phyloP scores from a whole-genome alignment of 768 basidiomycete species.

The Astraeus odoratus region DNA sequence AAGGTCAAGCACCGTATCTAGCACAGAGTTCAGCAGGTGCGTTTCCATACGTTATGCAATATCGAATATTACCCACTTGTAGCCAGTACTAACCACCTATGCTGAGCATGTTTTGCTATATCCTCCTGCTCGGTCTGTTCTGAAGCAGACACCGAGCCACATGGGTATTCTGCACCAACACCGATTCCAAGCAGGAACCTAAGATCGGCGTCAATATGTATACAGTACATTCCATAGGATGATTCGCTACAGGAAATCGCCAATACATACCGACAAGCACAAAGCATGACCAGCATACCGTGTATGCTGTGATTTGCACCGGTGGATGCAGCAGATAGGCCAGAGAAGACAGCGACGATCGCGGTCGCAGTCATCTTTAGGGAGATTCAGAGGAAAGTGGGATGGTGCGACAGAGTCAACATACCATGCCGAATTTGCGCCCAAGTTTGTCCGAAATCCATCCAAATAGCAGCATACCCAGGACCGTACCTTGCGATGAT shows the following conservation, averaged over 20 bases:
- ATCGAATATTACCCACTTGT: conserved; percentile 54
- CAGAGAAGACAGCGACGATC: conserved; percentile 84
- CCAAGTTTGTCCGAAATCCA: conserved; percentile 84
- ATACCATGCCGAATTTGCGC: conserved; percentile 82
- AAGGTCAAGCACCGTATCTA: conserved; percentile 83
- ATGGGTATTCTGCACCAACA: conserved; percentile 85
- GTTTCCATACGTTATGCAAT: conserved; percentile 2
- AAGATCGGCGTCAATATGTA: background rate
- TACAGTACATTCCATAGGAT: background rate
- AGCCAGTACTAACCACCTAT: conserved; percentile 81
- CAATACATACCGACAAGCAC: conserved; percentile 59
- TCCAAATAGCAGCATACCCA: conserved; percentile 80
- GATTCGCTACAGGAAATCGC: background rate
- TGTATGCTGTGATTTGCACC: conserved; percentile 64
- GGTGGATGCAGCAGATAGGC: conserved; percentile 72
- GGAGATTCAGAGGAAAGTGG: background rate
- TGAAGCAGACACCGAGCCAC: conserved; percentile 81
- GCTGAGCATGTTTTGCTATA: conserved; percentile 73
- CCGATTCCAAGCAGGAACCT: conserved; percentile 89
- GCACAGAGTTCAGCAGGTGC: conserved; percentile 1
- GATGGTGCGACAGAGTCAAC: conserved; percentile 11
- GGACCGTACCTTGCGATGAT: conserved; percentile 70
- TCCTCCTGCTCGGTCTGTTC: conserved; percentile 85
- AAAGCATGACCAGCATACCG: conserved; percentile 74
- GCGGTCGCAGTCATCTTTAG: conserved; percentile 70